These are phyloP conservation scores for Lasiosphaeria miniovina DNA, from an alignment of 495 filamentous ascomycete genomes.

Conservation along the genomic window DNA sequence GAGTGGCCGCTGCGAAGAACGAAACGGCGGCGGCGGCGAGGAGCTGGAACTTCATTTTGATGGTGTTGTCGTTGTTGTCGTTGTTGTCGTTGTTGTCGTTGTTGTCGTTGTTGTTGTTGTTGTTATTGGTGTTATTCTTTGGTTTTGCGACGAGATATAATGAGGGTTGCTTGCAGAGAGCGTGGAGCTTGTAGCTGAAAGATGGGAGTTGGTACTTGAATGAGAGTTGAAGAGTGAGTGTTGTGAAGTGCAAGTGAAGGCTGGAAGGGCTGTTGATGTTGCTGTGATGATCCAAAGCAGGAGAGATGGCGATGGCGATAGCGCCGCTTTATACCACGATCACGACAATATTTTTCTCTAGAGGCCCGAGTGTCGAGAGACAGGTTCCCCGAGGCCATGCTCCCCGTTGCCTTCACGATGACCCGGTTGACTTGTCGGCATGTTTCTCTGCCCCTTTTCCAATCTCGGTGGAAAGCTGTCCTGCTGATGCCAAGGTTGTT, in stretches of 20 bases:
- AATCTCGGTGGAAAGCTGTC: background rate
- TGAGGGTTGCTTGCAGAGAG: too few relatives aligned
- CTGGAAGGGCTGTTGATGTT: too few relatives aligned
- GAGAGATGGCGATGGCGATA: background rate
- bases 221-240: too few relatives aligned
- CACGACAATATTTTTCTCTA: background rate
- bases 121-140: too few relatives aligned
- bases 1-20: conserved; percentile 6
- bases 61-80: background rate
- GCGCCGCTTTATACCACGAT: background rate
- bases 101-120: background rate
- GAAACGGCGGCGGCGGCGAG: conserved; percentile 10
- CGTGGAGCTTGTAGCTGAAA: too few relatives aligned
- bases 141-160: too few relatives aligned
- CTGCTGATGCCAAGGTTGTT: background rate
- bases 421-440: background rate
- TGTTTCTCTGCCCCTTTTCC: background rate
- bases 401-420: background rate
- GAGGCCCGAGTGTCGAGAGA: background rate
- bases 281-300: too few relatives aligned
- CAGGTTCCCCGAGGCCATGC: background rate
- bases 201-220: too few relatives aligned
- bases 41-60: conserved; percentile 28
- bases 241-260: too few relatives aligned
- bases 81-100: background rate